Evolutionary conservation across 2,329 filamentous ascomycete genomes (phyloP), one percentile per base, ranked within the genome.

Genomic region (Periconia digitata): DNA sequence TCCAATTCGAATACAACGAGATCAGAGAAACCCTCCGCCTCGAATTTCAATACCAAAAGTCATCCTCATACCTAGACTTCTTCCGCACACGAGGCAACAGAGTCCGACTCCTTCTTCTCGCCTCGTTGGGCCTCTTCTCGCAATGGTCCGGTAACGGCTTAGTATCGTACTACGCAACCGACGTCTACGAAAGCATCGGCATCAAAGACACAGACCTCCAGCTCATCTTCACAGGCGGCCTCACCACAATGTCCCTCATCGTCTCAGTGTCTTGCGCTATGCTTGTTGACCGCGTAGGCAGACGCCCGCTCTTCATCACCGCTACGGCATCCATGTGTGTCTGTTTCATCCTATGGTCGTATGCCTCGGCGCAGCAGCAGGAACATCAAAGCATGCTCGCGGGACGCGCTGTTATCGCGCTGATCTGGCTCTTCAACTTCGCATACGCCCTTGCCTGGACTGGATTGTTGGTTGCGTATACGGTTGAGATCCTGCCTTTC

Each of bases 81-180:
- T 56, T 87, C 58, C 72, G 72, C 54, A 87, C 85, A 21, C 78
- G 74, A 58, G 84, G 85, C 22, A 87, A 88, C 73, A 76, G 83
- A 44, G 84, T 84, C 74, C 77, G 85, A 10, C 72, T 88, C 38
- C 75, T 79, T 40, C 80, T 87, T 46, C 74, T 86, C 36, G 67
- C 85, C 36, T 85, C 82, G 0, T 75, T 87, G 16, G 85, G 83
- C 60, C 71, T 87, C 56, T 85, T 87, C 62, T 85, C 83, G 2
- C 84, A 87, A 68, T 87, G 85, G 71, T 83, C 79, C 44, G 85
- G 85, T 38, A 87, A 87, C 62, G 84, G 82, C 16, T 71, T 87
- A 1, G 82, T 87, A 62, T 83, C 79, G 53, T 86, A 87, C 71
- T 87, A 87, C 66, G 82, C 85, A 60, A 80, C 83, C 50, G 74